Evolutionary conservation across 257 asterid genomes (phyloP).

Genomic region (Solanum bukasovii): DNA sequence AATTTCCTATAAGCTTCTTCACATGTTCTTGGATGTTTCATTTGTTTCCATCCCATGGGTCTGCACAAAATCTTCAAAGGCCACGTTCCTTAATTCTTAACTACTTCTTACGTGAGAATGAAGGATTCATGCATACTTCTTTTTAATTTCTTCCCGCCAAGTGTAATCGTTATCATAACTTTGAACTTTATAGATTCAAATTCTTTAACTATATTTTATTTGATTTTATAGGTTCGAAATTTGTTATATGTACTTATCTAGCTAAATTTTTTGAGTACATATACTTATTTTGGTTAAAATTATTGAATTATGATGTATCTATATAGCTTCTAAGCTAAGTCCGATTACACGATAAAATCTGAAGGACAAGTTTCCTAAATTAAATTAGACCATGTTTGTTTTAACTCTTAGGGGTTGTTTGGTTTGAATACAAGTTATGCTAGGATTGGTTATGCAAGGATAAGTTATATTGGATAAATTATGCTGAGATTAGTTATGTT

Average conservation of each 20-base stretch:
- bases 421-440: background rate
- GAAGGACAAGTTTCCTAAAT: background rate
- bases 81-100: background rate
- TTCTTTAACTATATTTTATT: background rate
- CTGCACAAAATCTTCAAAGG: slow-evolving; percentile 9
- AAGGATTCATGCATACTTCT: slow-evolving; percentile 8
- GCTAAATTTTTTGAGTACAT: background rate
- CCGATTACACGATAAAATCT: background rate
- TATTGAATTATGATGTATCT: background rate
- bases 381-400: background rate
- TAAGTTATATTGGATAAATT: too few species aligned
- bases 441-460: too few species aligned
- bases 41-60: slow-evolving; percentile 17
- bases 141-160: background rate
- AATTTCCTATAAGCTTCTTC: slow-evolving; percentile 25
- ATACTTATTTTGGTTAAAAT: background rate
- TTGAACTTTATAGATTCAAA: background rate
- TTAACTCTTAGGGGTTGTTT: background rate
- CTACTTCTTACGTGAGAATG: slow-evolving; percentile 9
- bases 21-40: slow-evolving; percentile 50
- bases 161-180: background rate
- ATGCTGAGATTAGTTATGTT: too few species aligned
- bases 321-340: background rate
- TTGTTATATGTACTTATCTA: background rate
- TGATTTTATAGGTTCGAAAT: background rate